A percentile compares a stretch with the other conserved stretches of the same genome.
Conservation (phyloP, 352 stramenopile species). For the Thalassiosira mediterranea region DNA sequence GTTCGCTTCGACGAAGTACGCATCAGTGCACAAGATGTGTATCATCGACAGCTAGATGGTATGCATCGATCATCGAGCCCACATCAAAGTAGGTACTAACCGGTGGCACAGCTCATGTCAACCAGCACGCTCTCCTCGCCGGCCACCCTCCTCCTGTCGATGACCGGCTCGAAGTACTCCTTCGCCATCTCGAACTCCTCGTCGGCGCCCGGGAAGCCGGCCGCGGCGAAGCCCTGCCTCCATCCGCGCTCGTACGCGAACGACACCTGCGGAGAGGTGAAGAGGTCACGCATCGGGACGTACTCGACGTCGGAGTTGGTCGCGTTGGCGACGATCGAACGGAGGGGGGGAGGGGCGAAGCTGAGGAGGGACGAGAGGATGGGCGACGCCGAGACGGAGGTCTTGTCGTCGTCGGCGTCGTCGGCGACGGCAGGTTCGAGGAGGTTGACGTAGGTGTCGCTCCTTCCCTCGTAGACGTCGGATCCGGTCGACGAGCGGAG, state of each 20-base stretch:
- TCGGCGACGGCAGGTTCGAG: conserved; percentile 55
- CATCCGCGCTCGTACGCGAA: conserved; percentile 88
- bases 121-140: conserved; percentile 69
- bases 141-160: conserved; percentile 29
- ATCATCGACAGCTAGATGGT: too few species aligned
- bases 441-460: conserved; percentile 74
- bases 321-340: conserved; percentile 48
- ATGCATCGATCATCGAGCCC: too few species aligned
- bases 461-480: conserved; percentile 57
- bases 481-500: conserved; percentile 43
- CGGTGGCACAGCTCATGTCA: conserved; percentile 87
- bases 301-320: conserved; percentile 54
- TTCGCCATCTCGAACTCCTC: conserved; percentile 83
- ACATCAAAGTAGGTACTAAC: too few species aligned
- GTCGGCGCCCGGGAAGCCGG: conserved; percentile 86
- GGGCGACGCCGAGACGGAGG: conserved; percentile 26
- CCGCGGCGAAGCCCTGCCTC: conserved; percentile 83
- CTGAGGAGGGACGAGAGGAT: conserved; percentile 48
- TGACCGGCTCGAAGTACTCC: conserved; percentile 79
- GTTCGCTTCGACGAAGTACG: too few species aligned
- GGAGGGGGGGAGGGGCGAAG: conserved; percentile 66
- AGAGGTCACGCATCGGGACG: conserved; percentile 80
- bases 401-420: conserved; percentile 13
- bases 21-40: too few species aligned
- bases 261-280: conserved; percentile 83